Evolutionary conservation across 495 filamentous ascomycete genomes (phyloP), one percentile per base, ranked within the genome.

Genomic region (Friedmanniomyces endolithicus): DNA sequence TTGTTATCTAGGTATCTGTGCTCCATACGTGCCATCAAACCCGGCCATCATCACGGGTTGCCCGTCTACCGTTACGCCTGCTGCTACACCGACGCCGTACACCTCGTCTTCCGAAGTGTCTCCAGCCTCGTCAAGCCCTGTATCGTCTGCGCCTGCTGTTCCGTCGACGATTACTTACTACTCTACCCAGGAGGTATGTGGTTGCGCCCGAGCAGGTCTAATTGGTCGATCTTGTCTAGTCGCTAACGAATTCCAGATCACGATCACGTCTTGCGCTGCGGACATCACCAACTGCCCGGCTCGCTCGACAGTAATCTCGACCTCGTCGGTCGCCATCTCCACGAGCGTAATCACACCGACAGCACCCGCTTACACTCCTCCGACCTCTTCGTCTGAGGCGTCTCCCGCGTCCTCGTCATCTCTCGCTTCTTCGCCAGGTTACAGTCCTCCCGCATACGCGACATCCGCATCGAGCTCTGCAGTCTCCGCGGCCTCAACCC

Each of bases 1-100:
- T 62, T 95, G 85, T 79, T 84, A 96, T 75, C 81, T 86, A 63
- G 92, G 54, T 29, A 85, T 97, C 70, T 97, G 90, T 73, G 87
- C 86, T 34, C 69, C 77, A 31, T 83, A 81, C 68, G 76, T 88
- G 19, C 72, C 76, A 40, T 54, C 74, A 58, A 95, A 95, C 79
- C 92, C 92, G 1, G 90, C 77, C 50, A 86, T 97, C 65, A 78
- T 87, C 64, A 92, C 87, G 54, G 80, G 71, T 39, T 75, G 84
- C 52, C 83, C 83, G 1, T 67, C 73, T 6, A 80, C 71, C 22
- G 76, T 85, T 65, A 80, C 78, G n/a, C 68, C 83, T 23, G 68
- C 65, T 41, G 37, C 37, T 41, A 41, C 43, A 34, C 55, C 66
- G 29, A 35, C 62, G 24, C n/a, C 56, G 2, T 19, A 60, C 17